Conservation (phyloP, 306 rosid genomes). For the Rubus parviflorus region DNA sequence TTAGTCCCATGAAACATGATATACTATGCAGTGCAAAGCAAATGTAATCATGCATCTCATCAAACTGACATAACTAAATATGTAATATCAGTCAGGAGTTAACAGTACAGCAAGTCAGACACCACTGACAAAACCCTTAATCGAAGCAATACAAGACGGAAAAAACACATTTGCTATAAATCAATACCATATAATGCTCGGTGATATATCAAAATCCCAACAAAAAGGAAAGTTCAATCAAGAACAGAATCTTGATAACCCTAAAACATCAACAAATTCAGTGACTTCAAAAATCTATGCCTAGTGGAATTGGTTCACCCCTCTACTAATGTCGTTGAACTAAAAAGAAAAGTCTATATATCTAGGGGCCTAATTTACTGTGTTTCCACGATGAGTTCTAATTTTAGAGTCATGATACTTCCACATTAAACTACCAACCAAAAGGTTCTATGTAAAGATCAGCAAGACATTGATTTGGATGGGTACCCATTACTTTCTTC, state of each 20-base stretch:
- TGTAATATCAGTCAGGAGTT: neutral
- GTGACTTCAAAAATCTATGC: neutral
- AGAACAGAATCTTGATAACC: neutral
- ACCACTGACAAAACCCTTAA: neutral
- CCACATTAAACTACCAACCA: neutral
- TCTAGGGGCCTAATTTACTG: neutral
- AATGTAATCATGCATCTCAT: neutral
- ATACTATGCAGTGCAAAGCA: constrained; percentile 1
- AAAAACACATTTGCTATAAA: neutral
- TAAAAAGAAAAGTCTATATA: neutral
- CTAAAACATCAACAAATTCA: neutral
- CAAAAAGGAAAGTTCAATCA: neutral
- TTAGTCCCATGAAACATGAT: constrained; percentile 30
- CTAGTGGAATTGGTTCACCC: neutral
- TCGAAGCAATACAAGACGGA: neutral
- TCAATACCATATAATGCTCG: neutral
- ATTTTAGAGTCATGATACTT: neutral
- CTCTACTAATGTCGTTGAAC: neutral
- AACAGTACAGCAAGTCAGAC: neutral
- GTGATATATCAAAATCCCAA: neutral
- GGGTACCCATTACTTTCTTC: neutral
- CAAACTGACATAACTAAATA: neutral
- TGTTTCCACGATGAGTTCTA: neutral
- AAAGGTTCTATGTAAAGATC: neutral
- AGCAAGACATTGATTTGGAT: neutral